These are phyloP conservation scores for Monosporascus sp. DNA, from an alignment of 2,329 filamentous ascomycete species.

Conservation along the genomic window DNA sequence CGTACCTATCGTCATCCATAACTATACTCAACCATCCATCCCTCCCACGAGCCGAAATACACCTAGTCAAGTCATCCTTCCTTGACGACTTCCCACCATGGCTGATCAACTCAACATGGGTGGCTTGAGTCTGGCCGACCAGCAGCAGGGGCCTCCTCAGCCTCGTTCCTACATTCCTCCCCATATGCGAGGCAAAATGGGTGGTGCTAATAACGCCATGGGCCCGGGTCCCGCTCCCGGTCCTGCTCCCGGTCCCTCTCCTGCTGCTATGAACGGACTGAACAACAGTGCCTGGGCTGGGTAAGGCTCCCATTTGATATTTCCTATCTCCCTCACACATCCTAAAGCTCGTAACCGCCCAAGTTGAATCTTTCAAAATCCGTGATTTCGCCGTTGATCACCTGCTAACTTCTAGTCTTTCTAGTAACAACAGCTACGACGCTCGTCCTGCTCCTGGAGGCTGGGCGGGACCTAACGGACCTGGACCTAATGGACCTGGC, in stretches of 20 bases:
- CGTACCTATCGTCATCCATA: not conserved
- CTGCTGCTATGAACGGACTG: conserved; percentile 42
- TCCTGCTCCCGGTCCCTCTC: conserved; percentile 25
- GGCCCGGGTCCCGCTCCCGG: conserved; percentile 22
- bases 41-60: conserved; percentile 5
- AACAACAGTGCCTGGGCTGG: conserved; percentile 61
- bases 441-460: conserved; percentile 29
- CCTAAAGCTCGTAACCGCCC: not conserved
- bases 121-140: conserved; percentile 59
- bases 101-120: conserved; percentile 81
- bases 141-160: conserved; percentile 32
- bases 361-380: not conserved
- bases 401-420: conserved; percentile 18
- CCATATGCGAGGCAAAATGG: conserved; percentile 65
- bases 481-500: conserved; percentile 19
- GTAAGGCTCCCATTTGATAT: conserved; percentile 36
- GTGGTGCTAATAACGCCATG: conserved; percentile 24
- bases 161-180: conserved; percentile 78
- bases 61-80: conserved; percentile 8
- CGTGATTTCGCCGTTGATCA: not conserved
- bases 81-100: conserved; percentile 49
- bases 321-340: not conserved
- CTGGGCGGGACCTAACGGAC: conserved; percentile 22
- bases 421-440: conserved; percentile 44
- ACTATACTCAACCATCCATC: conserved; percentile 4